phyloP scores from a whole-genome alignment of 2,329 filamentous ascomycete genomes.

The Beauveria rudraprayagi region DNA sequence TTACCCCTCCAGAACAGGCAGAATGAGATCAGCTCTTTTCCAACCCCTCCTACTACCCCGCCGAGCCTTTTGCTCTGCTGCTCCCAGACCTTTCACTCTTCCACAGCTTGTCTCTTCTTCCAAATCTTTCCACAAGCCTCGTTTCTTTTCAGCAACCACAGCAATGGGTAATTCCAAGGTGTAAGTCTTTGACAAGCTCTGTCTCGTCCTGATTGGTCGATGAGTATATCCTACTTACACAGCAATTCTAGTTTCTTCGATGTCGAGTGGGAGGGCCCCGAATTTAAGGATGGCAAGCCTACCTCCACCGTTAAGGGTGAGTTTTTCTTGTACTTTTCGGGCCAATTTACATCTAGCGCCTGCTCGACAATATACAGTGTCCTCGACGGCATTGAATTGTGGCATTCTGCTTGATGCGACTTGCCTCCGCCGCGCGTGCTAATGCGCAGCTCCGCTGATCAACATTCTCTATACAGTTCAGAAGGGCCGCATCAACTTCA shows the following conservation, averaged over 20 bases:
- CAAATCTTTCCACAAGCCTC: conserved; percentile 29
- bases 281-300: conserved; percentile 51
- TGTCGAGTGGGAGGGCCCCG: conserved; percentile 62
- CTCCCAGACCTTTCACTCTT: conserved; percentile 32
- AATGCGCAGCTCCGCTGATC: conserved; percentile 5
- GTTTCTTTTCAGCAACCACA: conserved; percentile 51
- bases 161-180: conserved; percentile 65
- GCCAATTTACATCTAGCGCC: neutral
- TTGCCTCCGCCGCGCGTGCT: neutral
- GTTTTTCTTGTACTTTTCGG: conserved; percentile 20
- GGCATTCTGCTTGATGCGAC: neutral
- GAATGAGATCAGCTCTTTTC: conserved; percentile 38
- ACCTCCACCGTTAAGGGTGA: conserved; percentile 53
- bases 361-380: neutral
- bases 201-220: neutral
- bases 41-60: conserved; percentile 38
- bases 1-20: conserved; percentile 33
- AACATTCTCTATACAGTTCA: conserved; percentile 45
- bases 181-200: conserved; percentile 37
- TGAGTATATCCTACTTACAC: conserved; percentile 16
- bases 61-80: conserved; percentile 33
- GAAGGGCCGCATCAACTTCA: conserved; percentile 76
- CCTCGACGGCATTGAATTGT: neutral
- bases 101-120: conserved; percentile 34
- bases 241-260: conserved; percentile 56